phyloP scores from a whole-genome alignment of 2,329 filamentous ascomycete species.

The Aspergillus neotritici region DNA sequence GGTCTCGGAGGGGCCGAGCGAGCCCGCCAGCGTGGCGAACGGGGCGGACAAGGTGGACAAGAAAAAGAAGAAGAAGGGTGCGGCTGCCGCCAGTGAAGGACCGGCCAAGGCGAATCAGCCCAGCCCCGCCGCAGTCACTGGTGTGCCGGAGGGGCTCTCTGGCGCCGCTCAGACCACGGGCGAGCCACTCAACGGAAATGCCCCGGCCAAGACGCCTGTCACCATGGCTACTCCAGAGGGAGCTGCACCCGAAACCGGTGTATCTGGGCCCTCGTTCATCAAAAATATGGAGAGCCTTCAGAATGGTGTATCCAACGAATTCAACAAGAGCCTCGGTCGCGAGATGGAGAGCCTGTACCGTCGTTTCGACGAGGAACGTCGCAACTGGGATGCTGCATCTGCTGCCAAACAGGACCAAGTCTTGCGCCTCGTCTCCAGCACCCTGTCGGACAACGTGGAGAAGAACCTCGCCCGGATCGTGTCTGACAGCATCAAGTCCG shows the following conservation, averaged over 20 bases:
- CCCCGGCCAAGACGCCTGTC: constrained; percentile 4
- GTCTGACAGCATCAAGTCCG: constrained; percentile 65
- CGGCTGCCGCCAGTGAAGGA: constrained; percentile 30
- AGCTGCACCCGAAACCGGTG: constrained; percentile 14
- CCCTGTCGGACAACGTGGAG: constrained; percentile 65
- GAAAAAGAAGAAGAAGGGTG: constrained; percentile 61
- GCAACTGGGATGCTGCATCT: constrained; percentile 57
- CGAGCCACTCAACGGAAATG: constrained; percentile 11
- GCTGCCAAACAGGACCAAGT: constrained; percentile 64
- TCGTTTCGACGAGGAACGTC: constrained; percentile 64
- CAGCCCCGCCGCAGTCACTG: constrained; percentile 13
- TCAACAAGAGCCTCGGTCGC: constrained; percentile 43
- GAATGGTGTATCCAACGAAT: constrained; percentile 43
- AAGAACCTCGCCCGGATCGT: constrained; percentile 73
- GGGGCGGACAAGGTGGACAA: constrained; percentile 58
- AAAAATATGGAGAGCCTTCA: constrained; percentile 56
- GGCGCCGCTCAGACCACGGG: not conserved
- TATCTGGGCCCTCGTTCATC: constrained; percentile 54
- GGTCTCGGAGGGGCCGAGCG: constrained; percentile 30
- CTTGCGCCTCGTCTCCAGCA: constrained; percentile 62
- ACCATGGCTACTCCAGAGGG: not conserved
- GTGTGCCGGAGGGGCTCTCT: constrained; percentile 11
- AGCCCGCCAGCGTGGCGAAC: constrained; percentile 17
- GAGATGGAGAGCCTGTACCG: constrained; percentile 54
- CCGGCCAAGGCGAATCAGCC: constrained; percentile 43